A percentile compares a stretch with the other conserved stretches of the same genome.
phyloP scores from a whole-genome alignment of 441 rosid species.

The Gossypium trilobum region DNA sequence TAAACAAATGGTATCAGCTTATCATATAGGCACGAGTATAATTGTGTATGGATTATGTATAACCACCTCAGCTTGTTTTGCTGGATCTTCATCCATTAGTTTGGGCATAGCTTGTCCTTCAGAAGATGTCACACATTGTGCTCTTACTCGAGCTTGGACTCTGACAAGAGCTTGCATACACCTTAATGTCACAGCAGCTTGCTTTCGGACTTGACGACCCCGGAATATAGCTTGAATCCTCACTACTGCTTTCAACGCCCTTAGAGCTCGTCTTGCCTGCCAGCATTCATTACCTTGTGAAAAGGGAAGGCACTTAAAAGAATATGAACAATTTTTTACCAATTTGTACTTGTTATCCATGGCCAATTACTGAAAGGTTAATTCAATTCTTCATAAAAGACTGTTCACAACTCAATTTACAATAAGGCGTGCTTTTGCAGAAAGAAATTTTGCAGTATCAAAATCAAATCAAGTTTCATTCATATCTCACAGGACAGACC shows the following conservation, averaged over 20 bases:
- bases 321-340: no score
- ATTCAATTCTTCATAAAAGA: background rate
- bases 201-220: constrained; percentile 73
- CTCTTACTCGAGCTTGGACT: constrained; percentile 71
- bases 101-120: constrained; percentile 24
- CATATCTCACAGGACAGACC: background rate
- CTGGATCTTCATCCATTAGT: constrained; percentile 26
- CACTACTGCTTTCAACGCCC: constrained; percentile 86
- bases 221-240: constrained; percentile 89
- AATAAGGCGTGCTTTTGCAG: no score
- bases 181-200: constrained; percentile 79
- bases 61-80: constrained; percentile 48
- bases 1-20: background rate
- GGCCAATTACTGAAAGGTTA: background rate
- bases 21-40: background rate
- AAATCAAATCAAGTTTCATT: no score
- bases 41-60: background rate
- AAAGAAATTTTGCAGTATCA: no score
- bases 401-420: background rate
- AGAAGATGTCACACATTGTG: constrained; percentile 31
- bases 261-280: constrained; percentile 74
- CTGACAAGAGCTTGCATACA: constrained; percentile 96
- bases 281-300: background rate
- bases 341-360: background rate
- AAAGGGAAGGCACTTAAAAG: no score